These are phyloP conservation scores for Polyplosphaeria fusca DNA, from an alignment of 495 filamentous ascomycete genomes.

Conservation along the genomic window DNA sequence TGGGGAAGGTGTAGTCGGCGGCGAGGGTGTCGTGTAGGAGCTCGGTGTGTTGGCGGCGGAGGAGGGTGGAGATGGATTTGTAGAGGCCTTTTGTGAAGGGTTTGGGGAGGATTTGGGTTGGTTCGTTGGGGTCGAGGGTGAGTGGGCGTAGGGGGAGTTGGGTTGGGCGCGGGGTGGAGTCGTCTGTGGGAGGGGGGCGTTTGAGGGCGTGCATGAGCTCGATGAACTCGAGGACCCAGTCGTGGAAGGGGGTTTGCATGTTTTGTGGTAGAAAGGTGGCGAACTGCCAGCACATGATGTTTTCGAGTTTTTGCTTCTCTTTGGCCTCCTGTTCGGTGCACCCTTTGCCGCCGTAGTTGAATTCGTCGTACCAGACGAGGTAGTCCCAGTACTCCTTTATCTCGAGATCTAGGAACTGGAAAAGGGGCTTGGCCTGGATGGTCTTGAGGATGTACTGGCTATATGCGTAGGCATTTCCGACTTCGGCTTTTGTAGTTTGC, in stretches of 20 bases:
- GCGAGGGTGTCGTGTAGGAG: slow-evolving; percentile 85
- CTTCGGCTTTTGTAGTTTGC: slow-evolving; percentile 94
- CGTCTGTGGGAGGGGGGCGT: slow-evolving; percentile 50
- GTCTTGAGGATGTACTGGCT: slow-evolving; percentile 96
- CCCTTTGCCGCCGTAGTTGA: slow-evolving; percentile 95
- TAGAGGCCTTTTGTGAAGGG: slow-evolving; percentile 84
- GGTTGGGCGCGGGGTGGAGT: slow-evolving; percentile 68
- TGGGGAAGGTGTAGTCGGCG: slow-evolving; percentile 82
- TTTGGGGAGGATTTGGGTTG: slow-evolving; percentile 65
- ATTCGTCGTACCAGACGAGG: slow-evolving; percentile 98
- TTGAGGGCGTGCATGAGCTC: slow-evolving; percentile 89
- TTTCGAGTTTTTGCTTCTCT: slow-evolving; percentile 83
- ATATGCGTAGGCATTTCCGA: slow-evolving; percentile 95
- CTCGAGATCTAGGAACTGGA: slow-evolving; percentile 95
- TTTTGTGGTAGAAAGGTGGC: slow-evolving; percentile 77
- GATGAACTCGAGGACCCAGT: slow-evolving; percentile 93
- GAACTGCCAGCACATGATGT: slow-evolving; percentile 98
- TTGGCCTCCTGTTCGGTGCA: slow-evolving; percentile 77
- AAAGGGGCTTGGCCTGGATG: slow-evolving; percentile 88
- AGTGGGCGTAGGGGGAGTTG: slow-evolving; percentile 67
- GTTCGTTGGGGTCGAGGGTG: slow-evolving; percentile 47
- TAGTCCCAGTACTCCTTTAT: slow-evolving; percentile 99
- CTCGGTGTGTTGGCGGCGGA: slow-evolving; percentile 80
- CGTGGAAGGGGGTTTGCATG: slow-evolving; percentile 81
- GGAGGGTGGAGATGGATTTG: slow-evolving; percentile 74